Base-by-base conservation (phyloP, 805 yeast genomes). In the Saccharomycopsis olivae region DNA sequence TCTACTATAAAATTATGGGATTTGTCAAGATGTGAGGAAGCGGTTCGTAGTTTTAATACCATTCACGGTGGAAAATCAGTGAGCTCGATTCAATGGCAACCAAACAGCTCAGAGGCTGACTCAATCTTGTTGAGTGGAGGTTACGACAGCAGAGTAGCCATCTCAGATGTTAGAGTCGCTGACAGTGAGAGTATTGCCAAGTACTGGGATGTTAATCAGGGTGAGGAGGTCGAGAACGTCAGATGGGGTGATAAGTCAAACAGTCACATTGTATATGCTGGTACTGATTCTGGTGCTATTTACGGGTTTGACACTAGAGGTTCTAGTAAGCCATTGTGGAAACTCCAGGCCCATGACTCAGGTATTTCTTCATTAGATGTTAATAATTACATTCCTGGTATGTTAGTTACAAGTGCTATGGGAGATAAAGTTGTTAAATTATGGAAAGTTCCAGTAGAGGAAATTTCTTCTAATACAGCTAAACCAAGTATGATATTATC, bases 1-100 rank as follows among this genome's bases (percentile, higher is more conserved):
- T 73, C 78, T 47, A 92, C 98, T 1, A 84, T 92, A 35, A 92
- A 92, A 61, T 68, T 92, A 50, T 92, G 98, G 98, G 98, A 92
- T 60, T 68, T 92, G 56, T 71, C 74, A 48, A 65, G 69, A 15
- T 82, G 82, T 35, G 4, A 10, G 11, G 63, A 62, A 35, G 94
- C 89, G 20, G 95, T 79, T 13, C 76, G 88, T 49, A 83, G 95
- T 6, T 68, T 87, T 58, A 65, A 70, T 47, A 54, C 62, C 3
- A 69, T 86, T 46, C 98, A 92, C 61, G 61, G 64, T n/a, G 75
- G 75, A 47, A 87, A 84, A 54, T 73, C 78, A 36, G 95, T 92
- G 35, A 83, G 95, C 13, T 65, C 83, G 18, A 78, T 94, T 18
- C 81, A 81, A 53, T 92, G 97, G 96, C 89, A 84, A 57, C 70